These are phyloP conservation scores for Talaromyces amestolkiae DNA, from an alignment of 2,329 filamentous ascomycete species.

Conservation along the genomic window DNA sequence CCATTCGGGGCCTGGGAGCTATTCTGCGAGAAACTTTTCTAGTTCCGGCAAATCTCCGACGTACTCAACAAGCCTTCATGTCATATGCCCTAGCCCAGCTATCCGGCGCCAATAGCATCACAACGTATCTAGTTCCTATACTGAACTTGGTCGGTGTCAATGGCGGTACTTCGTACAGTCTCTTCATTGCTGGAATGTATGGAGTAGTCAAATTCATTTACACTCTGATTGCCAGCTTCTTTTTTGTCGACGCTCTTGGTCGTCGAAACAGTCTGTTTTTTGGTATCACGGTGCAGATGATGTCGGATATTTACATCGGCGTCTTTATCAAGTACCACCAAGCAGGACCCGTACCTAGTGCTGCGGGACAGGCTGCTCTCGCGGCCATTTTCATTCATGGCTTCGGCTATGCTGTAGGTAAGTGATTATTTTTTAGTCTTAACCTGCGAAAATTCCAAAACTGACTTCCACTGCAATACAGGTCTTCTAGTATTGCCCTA, in stretches of 20 bases:
- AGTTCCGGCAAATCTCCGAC: conserved; percentile 39
- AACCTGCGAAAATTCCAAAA: not conserved
- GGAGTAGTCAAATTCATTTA: conserved; percentile 46
- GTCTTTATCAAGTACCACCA: conserved; percentile 40
- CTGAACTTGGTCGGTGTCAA: conserved; percentile 38
- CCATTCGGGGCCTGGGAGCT: conserved; percentile 22
- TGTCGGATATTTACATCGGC: conserved; percentile 45
- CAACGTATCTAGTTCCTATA: conserved; percentile 46
- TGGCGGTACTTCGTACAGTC: conserved; percentile 24
- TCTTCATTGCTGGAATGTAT: conserved; percentile 47
- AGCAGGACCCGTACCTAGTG: conserved; percentile 24
- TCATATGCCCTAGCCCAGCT: conserved; percentile 45
- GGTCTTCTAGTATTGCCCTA: conserved; percentile 45
- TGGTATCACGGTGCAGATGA: conserved; percentile 39
- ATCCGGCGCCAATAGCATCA: conserved; percentile 47
- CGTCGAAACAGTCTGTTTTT: conserved; percentile 40
- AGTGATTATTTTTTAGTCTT: conserved; percentile 20
- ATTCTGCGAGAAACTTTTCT: conserved; percentile 39
- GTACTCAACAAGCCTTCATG: conserved; percentile 40
- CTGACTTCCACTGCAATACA: conserved; percentile 11
- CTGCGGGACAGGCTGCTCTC: conserved; percentile 41
- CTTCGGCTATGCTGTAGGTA: conserved; percentile 45
- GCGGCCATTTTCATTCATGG: conserved; percentile 48
- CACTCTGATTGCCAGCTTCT: conserved; percentile 43
- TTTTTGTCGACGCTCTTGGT: conserved; percentile 48